Conservation (phyloP, 192 early-diverging fungal genomes). For the Neocallimastix lanati region DNA sequence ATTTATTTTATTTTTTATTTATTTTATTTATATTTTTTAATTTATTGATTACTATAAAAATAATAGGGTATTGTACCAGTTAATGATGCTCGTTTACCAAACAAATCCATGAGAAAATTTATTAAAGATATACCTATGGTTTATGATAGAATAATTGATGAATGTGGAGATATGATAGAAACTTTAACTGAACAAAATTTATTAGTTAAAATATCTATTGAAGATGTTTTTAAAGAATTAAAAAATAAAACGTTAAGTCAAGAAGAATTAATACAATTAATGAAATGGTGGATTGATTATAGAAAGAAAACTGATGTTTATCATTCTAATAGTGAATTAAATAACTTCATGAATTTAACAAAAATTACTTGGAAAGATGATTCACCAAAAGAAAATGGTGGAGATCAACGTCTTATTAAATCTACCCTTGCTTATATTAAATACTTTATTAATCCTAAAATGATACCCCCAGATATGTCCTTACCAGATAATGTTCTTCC, state of each 20-base stretch:
- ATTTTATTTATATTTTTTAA: too few species aligned
- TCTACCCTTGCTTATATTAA: constrained; percentile 21
- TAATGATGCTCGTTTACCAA: constrained; percentile 36
- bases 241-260: constrained; percentile 24
- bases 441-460: constrained; percentile 45
- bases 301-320: constrained; percentile 9
- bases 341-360: constrained; percentile 23
- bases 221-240: constrained; percentile 51
- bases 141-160: constrained; percentile 19
- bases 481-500: constrained; percentile 41
- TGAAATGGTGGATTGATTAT: constrained; percentile 62
- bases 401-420: background rate
- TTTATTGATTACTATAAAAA: too few species aligned
- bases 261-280: constrained; percentile 38
- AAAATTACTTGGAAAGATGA: constrained; percentile 19
- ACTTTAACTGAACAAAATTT: constrained; percentile 19
- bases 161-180: constrained; percentile 32
- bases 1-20: too few species aligned
- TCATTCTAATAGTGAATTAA: constrained; percentile 5
- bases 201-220: constrained; percentile 23
- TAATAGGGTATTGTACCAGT: constrained; percentile 36
- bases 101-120: constrained; percentile 34
- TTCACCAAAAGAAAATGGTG: constrained; percentile 1
- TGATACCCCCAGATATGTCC: constrained; percentile 39
- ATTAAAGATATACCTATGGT: constrained; percentile 46